Evolutionary conservation across 306 rosid genomes (phyloP).

Genomic region (Crataegus laevigata): DNA sequence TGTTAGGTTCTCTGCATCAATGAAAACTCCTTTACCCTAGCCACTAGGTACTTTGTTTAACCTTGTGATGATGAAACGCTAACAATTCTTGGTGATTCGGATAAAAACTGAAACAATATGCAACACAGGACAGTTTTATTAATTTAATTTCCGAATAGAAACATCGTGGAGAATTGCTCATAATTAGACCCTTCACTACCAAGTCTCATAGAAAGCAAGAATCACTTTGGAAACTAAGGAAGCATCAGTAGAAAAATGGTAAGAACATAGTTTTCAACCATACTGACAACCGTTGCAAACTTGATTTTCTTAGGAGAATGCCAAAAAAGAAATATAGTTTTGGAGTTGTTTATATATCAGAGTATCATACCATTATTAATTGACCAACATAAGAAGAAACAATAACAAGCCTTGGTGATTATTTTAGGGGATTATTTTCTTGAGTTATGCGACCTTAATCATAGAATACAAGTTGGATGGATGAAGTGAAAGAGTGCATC

Average conservation of each 20-base stretch:
- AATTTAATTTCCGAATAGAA: neutral
- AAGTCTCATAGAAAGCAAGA: neutral
- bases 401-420: slow-evolving; percentile 38
- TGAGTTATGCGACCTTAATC: no score
- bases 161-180: neutral
- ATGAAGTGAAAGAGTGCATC: no score
- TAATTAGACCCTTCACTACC: neutral
- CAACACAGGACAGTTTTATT: neutral
- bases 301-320: neutral
- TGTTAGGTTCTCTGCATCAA: slow-evolving; percentile 33
- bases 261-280: neutral
- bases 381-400: slow-evolving; percentile 10
- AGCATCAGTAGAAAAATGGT: neutral
- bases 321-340: neutral
- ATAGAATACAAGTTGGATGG: no score
- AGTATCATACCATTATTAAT: neutral
- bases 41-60: slow-evolving; percentile 28
- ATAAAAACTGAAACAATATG: slow-evolving; percentile 23
- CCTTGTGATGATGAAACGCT: slow-evolving; percentile 33
- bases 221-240: neutral
- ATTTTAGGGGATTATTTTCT: no score
- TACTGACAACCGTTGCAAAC: neutral
- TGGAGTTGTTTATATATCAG: no score
- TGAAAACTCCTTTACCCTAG: slow-evolving; percentile 3
- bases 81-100: slow-evolving; percentile 43